These are phyloP conservation scores for Ophiostoma himal-ulmi DNA, from an alignment of 2,329 filamentous ascomycete genomes.

Conservation along the genomic window DNA sequence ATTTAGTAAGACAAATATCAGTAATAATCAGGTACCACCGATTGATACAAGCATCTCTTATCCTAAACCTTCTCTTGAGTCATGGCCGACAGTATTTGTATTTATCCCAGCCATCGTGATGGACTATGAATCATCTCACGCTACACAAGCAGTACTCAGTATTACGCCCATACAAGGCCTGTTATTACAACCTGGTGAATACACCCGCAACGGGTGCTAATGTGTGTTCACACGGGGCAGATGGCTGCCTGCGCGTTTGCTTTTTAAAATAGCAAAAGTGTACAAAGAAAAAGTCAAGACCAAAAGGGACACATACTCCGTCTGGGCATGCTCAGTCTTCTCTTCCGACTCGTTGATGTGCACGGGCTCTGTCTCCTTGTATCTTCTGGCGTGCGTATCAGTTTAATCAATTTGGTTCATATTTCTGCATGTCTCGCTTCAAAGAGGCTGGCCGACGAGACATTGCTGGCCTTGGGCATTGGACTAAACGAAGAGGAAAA, in stretches of 20 bases:
- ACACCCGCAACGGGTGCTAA: background rate
- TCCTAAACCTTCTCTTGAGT: background rate
- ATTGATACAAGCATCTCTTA: background rate
- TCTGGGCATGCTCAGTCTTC: background rate
- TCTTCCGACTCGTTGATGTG: background rate
- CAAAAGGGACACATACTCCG: background rate
- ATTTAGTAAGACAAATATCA: background rate
- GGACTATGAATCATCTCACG: background rate
- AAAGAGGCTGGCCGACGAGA: background rate
- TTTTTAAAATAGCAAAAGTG: background rate
- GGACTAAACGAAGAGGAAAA: background rate
- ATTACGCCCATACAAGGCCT: background rate
- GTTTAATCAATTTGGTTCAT: background rate
- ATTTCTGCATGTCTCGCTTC: conserved; percentile 1
- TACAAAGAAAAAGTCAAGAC: background rate
- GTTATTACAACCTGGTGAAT: background rate
- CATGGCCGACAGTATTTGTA: background rate
- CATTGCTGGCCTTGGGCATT: background rate
- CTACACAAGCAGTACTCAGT: background rate
- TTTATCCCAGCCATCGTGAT: background rate
- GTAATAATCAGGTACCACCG: background rate
- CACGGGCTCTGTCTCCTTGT: background rate
- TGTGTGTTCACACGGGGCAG: conserved; percentile 1
- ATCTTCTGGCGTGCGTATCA: background rate
- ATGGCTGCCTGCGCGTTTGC: background rate